phyloP scores from a whole-genome alignment of 306 rosid genomes.

The Vigna unguiculata region DNA sequence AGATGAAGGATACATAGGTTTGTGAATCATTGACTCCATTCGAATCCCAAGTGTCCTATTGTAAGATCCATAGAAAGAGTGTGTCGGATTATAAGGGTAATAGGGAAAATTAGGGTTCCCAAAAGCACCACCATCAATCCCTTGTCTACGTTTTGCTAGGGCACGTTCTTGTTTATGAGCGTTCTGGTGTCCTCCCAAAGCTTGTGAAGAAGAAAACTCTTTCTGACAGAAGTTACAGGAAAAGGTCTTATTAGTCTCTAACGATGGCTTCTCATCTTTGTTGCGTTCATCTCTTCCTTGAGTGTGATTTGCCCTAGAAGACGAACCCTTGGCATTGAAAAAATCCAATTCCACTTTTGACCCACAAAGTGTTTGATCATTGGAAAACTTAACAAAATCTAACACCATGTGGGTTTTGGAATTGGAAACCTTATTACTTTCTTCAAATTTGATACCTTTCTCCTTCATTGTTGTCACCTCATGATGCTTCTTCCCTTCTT shows the following conservation, averaged over 20 bases:
- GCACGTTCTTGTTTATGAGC: slow-evolving; percentile 85
- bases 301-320: slow-evolving; percentile 18
- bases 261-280: neutral
- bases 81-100: slow-evolving; percentile 46
- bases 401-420: slow-evolving; percentile 40
- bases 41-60: slow-evolving; percentile 60
- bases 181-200: slow-evolving; percentile 87
- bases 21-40: slow-evolving; percentile 70
- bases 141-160: slow-evolving; percentile 69
- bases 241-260: slow-evolving; percentile 52
- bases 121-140: slow-evolving; percentile 38
- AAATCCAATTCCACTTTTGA: slow-evolving; percentile 45
- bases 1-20: slow-evolving; percentile 51
- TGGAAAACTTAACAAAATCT: slow-evolving; percentile 53
- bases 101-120: slow-evolving; percentile 47
- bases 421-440: slow-evolving; percentile 14
- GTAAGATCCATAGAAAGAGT: slow-evolving; percentile 50
- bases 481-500: neutral
- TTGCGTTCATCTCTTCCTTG: slow-evolving; percentile 10
- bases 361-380: slow-evolving; percentile 16
- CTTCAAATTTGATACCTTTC: slow-evolving; percentile 17
- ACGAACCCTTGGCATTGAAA: slow-evolving; percentile 35
- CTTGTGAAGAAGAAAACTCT: slow-evolving; percentile 78
- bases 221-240: slow-evolving; percentile 78
- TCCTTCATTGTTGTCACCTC: slow-evolving; percentile 25